A percentile compares a stretch with the other conserved stretches of the same genome.
These are phyloP conservation scores for Fusarium sp. DNA, from an alignment of 2,329 filamentous ascomycete species.

Conservation along the genomic window DNA sequence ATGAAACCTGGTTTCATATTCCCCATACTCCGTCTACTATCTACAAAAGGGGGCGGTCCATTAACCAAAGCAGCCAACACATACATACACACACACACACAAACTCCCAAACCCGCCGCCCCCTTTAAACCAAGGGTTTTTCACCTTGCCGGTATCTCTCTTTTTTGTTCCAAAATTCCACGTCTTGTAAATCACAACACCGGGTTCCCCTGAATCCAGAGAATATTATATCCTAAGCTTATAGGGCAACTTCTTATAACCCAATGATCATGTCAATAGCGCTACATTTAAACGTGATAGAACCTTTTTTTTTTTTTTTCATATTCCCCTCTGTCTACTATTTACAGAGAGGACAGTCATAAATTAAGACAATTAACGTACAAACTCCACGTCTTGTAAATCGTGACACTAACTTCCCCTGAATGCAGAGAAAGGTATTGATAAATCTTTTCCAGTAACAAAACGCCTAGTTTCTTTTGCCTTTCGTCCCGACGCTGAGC, in stretches of 20 bases:
- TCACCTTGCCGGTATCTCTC: background rate
- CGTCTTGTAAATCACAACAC: constrained; percentile 13
- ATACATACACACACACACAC: constrained; percentile 7
- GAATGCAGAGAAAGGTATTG: constrained; percentile 23
- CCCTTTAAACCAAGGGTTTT: constrained; percentile 11
- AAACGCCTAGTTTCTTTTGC: constrained; percentile 37
- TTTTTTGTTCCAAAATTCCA: constrained; percentile 1
- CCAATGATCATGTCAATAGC: too few relatives aligned
- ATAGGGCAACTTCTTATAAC: too few relatives aligned
- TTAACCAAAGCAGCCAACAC: constrained; percentile 24
- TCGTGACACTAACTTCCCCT: constrained; percentile 15
- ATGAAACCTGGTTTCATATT: constrained; percentile 28
- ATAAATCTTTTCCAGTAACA: constrained; percentile 35
- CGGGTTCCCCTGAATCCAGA: constrained; percentile 11
- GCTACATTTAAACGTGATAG: too few relatives aligned
- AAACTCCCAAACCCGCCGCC: constrained; percentile 23
- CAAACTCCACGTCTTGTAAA: constrained; percentile 3
- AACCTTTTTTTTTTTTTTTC: too few relatives aligned
- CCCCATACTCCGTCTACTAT: constrained; percentile 40
- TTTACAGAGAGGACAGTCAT: too few relatives aligned
- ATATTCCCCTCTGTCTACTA: too few relatives aligned
- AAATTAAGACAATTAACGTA: too few relatives aligned
- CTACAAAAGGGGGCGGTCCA: constrained; percentile 24
- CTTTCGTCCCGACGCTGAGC: constrained; percentile 13
- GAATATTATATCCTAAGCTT: too few relatives aligned